Evolutionary conservation across 2,329 filamentous ascomycete species (phyloP).

Genomic region (Cordyceps fumosorosea): DNA sequence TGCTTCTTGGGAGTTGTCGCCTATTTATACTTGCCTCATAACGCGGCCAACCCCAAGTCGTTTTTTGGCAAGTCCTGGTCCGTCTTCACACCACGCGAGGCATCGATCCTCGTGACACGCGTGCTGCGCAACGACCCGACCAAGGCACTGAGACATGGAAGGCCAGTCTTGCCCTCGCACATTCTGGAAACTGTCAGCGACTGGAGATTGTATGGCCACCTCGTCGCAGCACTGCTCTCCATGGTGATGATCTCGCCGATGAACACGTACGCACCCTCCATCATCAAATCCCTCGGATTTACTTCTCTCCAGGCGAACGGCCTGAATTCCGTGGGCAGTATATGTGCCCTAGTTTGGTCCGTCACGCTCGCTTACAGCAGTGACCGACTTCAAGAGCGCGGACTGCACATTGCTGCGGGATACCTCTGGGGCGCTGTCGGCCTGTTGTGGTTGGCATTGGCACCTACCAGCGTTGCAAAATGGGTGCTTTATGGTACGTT

Average conservation of each 20-base stretch:
- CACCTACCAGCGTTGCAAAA: constrained; percentile 18
- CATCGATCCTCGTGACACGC: constrained; percentile 22
- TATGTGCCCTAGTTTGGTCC: constrained; percentile 22
- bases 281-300: constrained; percentile 24
- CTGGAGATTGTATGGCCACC: constrained; percentile 24
- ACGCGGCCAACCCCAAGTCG: constrained; percentile 19
- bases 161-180: constrained; percentile 20
- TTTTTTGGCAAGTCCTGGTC: constrained; percentile 21
- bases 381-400: constrained; percentile 23
- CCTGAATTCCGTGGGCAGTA: constrained; percentile 23
- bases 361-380: constrained; percentile 22
- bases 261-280: constrained; percentile 25
- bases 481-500: constrained; percentile 22
- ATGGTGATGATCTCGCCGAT: constrained; percentile 27
- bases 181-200: constrained; percentile 22
- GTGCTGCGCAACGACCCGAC: constrained; percentile 25
- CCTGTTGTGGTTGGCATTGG: constrained; percentile 23
- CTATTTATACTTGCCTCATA: constrained; percentile 24
- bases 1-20: constrained; percentile 19
- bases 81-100: constrained; percentile 21
- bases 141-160: constrained; percentile 20
- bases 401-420: constrained; percentile 22
- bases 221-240: constrained; percentile 21
- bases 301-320: constrained; percentile 23
- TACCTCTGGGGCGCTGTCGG: constrained; percentile 23